Base-by-base conservation (phyloP, 495 filamentous ascomycete genomes). In the Lasiosphaeriaceae sp. region DNA sequence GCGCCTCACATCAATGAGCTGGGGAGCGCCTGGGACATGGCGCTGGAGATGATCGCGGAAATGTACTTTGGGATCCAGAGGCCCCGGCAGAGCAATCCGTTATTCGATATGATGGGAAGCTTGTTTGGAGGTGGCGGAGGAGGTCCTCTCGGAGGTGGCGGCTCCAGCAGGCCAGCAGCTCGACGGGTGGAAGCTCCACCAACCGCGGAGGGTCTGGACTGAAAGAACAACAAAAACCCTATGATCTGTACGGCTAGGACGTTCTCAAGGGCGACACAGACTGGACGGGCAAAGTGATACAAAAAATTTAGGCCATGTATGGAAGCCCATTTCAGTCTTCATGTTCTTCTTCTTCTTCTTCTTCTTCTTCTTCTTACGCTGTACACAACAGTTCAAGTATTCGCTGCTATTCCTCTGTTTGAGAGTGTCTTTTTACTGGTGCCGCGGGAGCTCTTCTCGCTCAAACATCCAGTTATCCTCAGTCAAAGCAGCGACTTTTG, bases 31-130 rank as follows among this genome's bases (percentile, higher is more conserved):
- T 97, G 94, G 91, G 87, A 91, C 41, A 91, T 94, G 66, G 82
- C 89, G 20, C 74, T 97, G 61, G 87, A 89, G 43, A 84, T 89
- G 68, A 85, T 97, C 60, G 94, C 88, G 41, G 92, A 97, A 80
- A 92, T 94, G 82, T 99, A 97, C 74, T 99, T 97, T 70, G 86
- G 83, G n/a, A 96, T 99, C 66, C 87, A 87, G 78, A 84, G 92
- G 59, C 92, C 90, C 26, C 79, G 86, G 49, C 89, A 93, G 73
- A 86, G 86, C 43, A 97, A 96, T 67, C 92, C 91, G 8, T 69
- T 97, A 62, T 80, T 97, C 64, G 95, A 97, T 64, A 97, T 99
- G 91, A 96, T 97, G 92, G 89, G 92, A 3, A 89, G 83, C 59
- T 84, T 99, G 81, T 86, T 97, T 68, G 90, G 91, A 7, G 91